Evolutionary conservation across 2,329 filamentous ascomycete genomes (phyloP).

Genomic region (Fusarium haematococcum): DNA sequence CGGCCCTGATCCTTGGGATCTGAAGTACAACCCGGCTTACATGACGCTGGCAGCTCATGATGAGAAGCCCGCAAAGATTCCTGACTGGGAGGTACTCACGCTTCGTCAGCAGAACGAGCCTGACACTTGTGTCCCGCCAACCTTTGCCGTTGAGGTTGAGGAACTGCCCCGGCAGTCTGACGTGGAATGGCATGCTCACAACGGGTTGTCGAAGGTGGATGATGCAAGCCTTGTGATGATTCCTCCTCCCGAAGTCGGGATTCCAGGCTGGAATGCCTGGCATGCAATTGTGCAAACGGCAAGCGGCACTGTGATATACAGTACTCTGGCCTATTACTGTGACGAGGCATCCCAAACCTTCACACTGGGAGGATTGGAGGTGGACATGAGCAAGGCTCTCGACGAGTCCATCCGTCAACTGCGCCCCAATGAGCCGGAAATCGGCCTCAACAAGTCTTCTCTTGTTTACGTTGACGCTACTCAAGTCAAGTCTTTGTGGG

Average conservation of each 20-base stretch:
- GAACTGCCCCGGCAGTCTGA: constrained; percentile 78
- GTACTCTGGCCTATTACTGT: constrained; percentile 39
- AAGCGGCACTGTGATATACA: constrained; percentile 46
- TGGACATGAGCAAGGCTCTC: constrained; percentile 36
- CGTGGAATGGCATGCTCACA: constrained; percentile 86
- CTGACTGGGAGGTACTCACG: constrained; percentile 63
- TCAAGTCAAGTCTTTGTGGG: constrained; percentile 34
- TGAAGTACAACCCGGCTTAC: constrained; percentile 67
- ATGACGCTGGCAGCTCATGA: constrained; percentile 54
- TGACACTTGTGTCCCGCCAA: constrained; percentile 65
- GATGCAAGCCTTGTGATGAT: constrained; percentile 45
- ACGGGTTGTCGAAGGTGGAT: constrained; percentile 62
- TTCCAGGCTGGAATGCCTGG: constrained; percentile 46
- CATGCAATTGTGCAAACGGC: constrained; percentile 42
- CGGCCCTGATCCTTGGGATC: constrained; percentile 76
- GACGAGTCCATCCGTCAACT: constrained; percentile 39
- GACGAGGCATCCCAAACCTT: background rate
- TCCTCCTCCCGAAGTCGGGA: constrained; percentile 24
- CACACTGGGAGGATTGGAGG: constrained; percentile 19
- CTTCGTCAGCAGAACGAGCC: constrained; percentile 52
- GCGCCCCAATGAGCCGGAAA: constrained; percentile 14
- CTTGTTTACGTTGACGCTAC: constrained; percentile 49
- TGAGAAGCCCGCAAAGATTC: constrained; percentile 50
- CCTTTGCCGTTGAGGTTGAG: constrained; percentile 81
- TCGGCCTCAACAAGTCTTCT: constrained; percentile 40